phyloP scores from a whole-genome alignment of 164 flowering plant species.

The Aristolochia contorta region DNA sequence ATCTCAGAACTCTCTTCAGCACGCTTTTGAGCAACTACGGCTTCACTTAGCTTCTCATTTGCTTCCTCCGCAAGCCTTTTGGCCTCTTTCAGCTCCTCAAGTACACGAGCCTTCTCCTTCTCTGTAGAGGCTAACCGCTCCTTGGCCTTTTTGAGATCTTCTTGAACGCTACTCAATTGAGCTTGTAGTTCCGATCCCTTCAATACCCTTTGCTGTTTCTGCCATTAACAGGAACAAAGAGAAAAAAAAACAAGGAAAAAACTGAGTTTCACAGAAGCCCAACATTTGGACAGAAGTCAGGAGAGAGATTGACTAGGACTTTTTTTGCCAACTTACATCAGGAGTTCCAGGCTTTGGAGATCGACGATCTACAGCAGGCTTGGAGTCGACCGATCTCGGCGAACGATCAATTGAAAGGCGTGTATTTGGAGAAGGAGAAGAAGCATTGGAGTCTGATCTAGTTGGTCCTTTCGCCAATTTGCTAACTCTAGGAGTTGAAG shows the following conservation, averaged over 20 bases:
- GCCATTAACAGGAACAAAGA: conserved; percentile 1
- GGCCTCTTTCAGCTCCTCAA: conserved; percentile 66
- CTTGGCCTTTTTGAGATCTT: conserved; percentile 74
- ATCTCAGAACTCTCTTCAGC: conserved; percentile 84
- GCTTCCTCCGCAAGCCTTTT: conserved; percentile 63
- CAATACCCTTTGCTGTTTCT: conserved; percentile 48
- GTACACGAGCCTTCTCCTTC: conserved; percentile 57
- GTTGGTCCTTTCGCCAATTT: conserved; percentile 32
- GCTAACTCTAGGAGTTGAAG: conserved; percentile 56
- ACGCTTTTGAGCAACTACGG: conserved; percentile 71
- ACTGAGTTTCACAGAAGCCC: conserved; percentile 2
- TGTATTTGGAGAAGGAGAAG: conserved; percentile 43
- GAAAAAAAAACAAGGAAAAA: conserved; percentile 1
- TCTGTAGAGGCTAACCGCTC: conserved; percentile 48
- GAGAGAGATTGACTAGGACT: background rate
- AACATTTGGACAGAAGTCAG: background rate
- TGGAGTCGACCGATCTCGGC: conserved; percentile 48
- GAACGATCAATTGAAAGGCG: conserved; percentile 62
- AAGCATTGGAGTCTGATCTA: conserved; percentile 56
- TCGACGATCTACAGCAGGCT: conserved; percentile 30
- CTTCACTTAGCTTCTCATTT: conserved; percentile 68
- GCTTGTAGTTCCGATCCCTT: conserved; percentile 68
- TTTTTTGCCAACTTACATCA: conserved; percentile 39
- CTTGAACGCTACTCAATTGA: conserved; percentile 47
- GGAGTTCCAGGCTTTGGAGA: conserved; percentile 48